phyloP scores from a whole-genome alignment of 441 rosid species.

The Sinapis alba region DNA sequence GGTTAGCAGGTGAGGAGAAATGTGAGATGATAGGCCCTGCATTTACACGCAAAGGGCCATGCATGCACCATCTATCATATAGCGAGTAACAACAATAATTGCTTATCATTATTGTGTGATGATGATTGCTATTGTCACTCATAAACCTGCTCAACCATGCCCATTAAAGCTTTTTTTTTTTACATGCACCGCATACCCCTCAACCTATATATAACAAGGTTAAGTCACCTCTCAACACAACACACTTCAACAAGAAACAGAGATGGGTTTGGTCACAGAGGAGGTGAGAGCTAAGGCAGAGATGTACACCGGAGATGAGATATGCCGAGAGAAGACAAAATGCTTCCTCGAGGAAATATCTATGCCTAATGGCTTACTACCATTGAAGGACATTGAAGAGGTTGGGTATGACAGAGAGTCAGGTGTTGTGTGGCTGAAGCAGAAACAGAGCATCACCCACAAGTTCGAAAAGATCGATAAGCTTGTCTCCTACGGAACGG shows the following conservation, averaged over 20 bases:
- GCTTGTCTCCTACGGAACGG: conserved; percentile 60
- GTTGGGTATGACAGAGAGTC: conserved; percentile 81
- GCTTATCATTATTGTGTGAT: background rate
- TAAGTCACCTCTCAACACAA: conserved; percentile 17
- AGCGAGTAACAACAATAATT: background rate
- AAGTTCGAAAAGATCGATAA: conserved; percentile 78
- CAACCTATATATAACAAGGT: conserved; percentile 29
- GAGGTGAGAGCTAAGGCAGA: conserved; percentile 81
- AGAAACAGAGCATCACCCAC: conserved; percentile 71
- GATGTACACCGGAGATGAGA: conserved; percentile 71
- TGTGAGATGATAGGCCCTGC: conserved; percentile 7
- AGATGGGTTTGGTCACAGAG: conserved; percentile 43
- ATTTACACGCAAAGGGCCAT: conserved; percentile 20
- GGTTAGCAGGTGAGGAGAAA: conserved; percentile 26
- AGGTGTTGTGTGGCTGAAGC: conserved; percentile 96
- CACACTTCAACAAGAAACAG: conserved; percentile 20
- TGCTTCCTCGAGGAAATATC: conserved; percentile 60
- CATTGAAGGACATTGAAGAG: conserved; percentile 76
- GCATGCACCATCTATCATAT: conserved; percentile 16
- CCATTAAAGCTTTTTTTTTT: background rate
- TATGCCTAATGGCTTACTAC: conserved; percentile 82
- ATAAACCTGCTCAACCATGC: background rate
- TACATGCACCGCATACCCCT: background rate
- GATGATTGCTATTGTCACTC: background rate
- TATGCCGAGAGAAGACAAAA: conserved; percentile 70